Evolutionary conservation across 176 grass and related monocot genomes (phyloP), one percentile per base, ranked within the genome.

Genomic region (Oryza glumipatula): DNA sequence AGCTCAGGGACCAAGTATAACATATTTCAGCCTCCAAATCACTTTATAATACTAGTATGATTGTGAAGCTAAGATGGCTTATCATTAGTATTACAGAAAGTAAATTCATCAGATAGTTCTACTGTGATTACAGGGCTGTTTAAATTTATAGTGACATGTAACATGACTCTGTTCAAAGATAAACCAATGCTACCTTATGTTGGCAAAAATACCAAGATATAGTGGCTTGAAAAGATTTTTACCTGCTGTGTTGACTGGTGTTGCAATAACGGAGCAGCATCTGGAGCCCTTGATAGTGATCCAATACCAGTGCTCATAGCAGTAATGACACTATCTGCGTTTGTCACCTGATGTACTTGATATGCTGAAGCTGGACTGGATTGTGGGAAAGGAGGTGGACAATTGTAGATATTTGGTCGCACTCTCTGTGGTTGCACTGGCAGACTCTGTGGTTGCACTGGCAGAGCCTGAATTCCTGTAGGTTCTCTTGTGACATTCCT

Each of bases 401-500:
- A 86, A 73, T 48, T 80, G 43, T 73, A 54, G 15, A 43, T 65
- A 89, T 80, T 92, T 85, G 86, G 65, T 52, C 79, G 86, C 74
- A 87, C 35, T 83, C 87, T 80, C 9, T 90, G 91, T 77, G 32
- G 52, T 52, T 82, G 94, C 65, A 86, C 85, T 61, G 82, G 43
- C 72, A 92, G 85, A 41, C 87, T 80, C 9, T 90, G 91, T 77
- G 32, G 52, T 52, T 82, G 94, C 65, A 86, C 85, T 61, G 82
- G 43, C 72, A 92, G 85, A 41, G 88, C 90, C 85, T 99, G 96
- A 65, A 96, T 63, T 70, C 81, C 89, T 74, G 82, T 6, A 24
- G 86, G 75, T 35, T 84, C 80, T 85, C 88, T 90, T 65, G 76
- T 89, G 45, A 89, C 68, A 77, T 94, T 88, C 89, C 88, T 95